Evolutionary conservation across 1,284 basidiomycete species (phyloP), one percentile per base, ranked within the genome.

Genomic region (Neotropicomus parvogracilis): DNA sequence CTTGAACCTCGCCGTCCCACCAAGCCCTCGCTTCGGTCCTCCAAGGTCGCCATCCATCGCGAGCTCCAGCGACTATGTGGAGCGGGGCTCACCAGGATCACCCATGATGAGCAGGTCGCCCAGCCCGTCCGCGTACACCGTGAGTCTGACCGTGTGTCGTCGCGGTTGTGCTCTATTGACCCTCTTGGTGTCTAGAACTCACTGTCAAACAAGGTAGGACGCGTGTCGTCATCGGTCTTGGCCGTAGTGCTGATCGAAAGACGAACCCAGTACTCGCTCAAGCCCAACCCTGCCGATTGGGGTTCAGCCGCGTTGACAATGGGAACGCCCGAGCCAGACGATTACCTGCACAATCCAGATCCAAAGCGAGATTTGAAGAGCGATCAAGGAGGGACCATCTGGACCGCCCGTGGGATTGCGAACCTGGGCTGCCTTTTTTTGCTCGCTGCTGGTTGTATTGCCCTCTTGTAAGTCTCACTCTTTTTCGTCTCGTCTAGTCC

Each of bases 381-480:
- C 20, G 67, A 69, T 53, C 49, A 58, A 27, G 69, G 69, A n/a
- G 75, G 74, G 2, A 66, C 67, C 10, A 70, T 77, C 29, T 68
- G 59, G 27, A 69, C 70, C 38, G 9, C 58, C 2, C 68, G 76
- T 36, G 75, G 76, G 1, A 28, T 75, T 12, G 62, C 57, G 48
- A 78, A 78, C 49, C 59, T 78, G 3, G 77, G 77, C 0, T 77
- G 74, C 57, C 61, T 78, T 6, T 52, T 70, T 26, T 11, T 77
- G 34, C 64, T 77, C 9, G 57, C 56, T 3, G 38, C 60, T 0
- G 55, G 58, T n/a, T 58, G 72, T 24, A 53, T 76, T 27, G 40
- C 48, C n/a, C 56, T 69, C 43, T 70, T 70, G 65, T 66, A 40
- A 58, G 65, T 67, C 19, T n/a, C 16, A 6, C 33, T 20, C n/a